Evolutionary conservation across 106 monocot genomes (phyloP).

Genomic region (Dendrobium officinale): DNA sequence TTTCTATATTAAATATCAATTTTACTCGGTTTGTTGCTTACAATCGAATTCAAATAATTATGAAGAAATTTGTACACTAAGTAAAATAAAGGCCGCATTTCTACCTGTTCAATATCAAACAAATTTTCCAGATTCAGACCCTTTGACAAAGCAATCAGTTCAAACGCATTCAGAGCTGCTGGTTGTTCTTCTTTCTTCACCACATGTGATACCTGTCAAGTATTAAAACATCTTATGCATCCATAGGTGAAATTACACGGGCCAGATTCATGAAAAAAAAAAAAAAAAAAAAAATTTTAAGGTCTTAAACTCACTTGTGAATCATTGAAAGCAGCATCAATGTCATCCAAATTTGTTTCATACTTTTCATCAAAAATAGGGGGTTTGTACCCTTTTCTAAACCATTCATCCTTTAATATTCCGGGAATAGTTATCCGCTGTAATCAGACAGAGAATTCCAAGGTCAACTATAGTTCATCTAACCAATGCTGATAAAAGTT

Average conservation of each 20-base stretch:
- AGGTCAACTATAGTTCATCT: slow-evolving; percentile 3
- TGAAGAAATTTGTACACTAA: background rate
- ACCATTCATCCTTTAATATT: slow-evolving; percentile 86
- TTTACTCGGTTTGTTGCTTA: background rate
- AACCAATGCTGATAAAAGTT: background rate
- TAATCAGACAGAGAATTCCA: background rate
- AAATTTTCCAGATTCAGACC: slow-evolving; percentile 80
- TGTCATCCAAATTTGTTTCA: slow-evolving; percentile 57
- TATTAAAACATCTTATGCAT: background rate
- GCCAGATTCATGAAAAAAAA: background rate
- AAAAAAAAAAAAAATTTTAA: background rate
- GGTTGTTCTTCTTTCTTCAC: slow-evolving; percentile 58
- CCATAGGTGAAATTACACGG: background rate
- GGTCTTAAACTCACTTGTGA: slow-evolving; percentile 48
- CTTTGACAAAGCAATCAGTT: slow-evolving; percentile 81
- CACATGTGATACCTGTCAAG: slow-evolving; percentile 48
- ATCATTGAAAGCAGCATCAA: slow-evolving; percentile 71
- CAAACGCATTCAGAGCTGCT: slow-evolving; percentile 79
- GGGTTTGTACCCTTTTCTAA: slow-evolving; percentile 81
- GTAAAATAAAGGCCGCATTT: background rate
- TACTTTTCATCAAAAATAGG: slow-evolving; percentile 73
- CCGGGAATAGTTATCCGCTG: slow-evolving; percentile 83
- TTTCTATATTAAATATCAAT: background rate
- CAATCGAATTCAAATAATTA: background rate
- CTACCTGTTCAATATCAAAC: slow-evolving; percentile 68